These are phyloP conservation scores for Parachaetomium inaequale DNA, from an alignment of 495 filamentous ascomycete genomes.

Conservation along the genomic window DNA sequence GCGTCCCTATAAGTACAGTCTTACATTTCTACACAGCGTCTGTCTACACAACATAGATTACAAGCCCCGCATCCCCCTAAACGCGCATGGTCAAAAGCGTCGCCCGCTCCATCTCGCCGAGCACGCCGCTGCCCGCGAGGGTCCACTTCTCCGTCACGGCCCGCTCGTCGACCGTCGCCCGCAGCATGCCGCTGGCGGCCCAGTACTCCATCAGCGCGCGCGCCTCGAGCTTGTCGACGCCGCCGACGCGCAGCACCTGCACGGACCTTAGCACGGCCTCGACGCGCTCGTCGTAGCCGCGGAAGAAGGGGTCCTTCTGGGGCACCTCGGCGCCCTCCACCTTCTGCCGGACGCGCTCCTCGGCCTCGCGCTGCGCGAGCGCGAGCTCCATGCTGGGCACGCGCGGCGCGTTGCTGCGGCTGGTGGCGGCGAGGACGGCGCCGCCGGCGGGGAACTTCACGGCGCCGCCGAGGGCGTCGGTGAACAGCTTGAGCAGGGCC, in stretches of 20 bases:
- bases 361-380: constrained; percentile 51
- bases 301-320: constrained; percentile 57
- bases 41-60: constrained; percentile 6
- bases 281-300: constrained; percentile 64
- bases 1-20: constrained; percentile 14
- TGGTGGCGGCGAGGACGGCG: constrained; percentile 69
- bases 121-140: constrained; percentile 71
- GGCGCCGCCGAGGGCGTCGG: constrained; percentile 61
- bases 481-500: constrained; percentile 68
- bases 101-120: constrained; percentile 76
- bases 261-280: constrained; percentile 54
- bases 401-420: constrained; percentile 58
- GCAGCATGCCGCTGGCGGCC: constrained; percentile 76
- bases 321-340: constrained; percentile 43
- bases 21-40: constrained; percentile 4
- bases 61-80: constrained; percentile 7
- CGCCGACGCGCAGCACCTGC: constrained; percentile 51
- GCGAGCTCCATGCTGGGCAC: constrained; percentile 63
- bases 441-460: constrained; percentile 69
- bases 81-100: constrained; percentile 49
- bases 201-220: constrained; percentile 88
- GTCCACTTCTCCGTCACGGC: constrained; percentile 83
- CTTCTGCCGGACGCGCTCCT: constrained; percentile 19
- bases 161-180: constrained; percentile 62
- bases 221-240: constrained; percentile 71